Base-by-base conservation (phyloP, 1,284 basidiomycete species). In the Cryptococcus sp. region DNA sequence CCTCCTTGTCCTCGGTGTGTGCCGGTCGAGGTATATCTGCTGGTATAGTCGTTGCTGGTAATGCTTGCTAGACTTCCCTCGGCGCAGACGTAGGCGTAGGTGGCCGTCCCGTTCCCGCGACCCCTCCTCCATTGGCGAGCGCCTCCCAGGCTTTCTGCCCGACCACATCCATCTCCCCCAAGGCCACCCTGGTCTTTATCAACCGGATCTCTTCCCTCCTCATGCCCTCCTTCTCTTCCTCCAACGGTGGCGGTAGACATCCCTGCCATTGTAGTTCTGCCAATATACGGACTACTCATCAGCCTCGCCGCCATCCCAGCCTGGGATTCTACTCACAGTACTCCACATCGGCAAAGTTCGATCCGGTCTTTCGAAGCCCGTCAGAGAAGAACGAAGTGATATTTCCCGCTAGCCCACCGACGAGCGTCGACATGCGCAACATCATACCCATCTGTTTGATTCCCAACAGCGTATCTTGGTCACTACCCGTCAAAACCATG, bases 121-220 rank as follows among this genome's bases (percentile, higher is more conserved):
- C n/a, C n/a, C n/a, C n/a, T n/a, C n/a, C n/a, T n/a, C 12, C 25
- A 31, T 14, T 23, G 5, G 43, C 4, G 28, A 37, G 11, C 25
- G 33, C 24, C 10, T 23, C 24, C 43, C 43, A 45, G 21, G 39
- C 41, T 9, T 32, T n/a, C 18, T 52, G 18, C 3, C 58, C 58
- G 22, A 60, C 47, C 7, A 57, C 26, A 26, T 55, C 53, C 23
- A 50, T 38, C 43, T 60, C 56, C 2, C 58, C 58, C 41, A 57
- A 24, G 11, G 56, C 58, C 4, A 60, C 56, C 37, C 52, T 26
- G 12, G 51, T 54, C 45, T 60, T 57, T 6, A 48, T 43, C 16
- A 55, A 36, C 24, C 58, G 34, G 5, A 60, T 28, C 18, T 48
- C 43, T 12, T 55, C 58, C 12, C 58, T 31, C 12, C 18, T 36